phyloP scores from a whole-genome alignment of 768 basidiomycete species.

The Rhodotorula diobovata region DNA sequence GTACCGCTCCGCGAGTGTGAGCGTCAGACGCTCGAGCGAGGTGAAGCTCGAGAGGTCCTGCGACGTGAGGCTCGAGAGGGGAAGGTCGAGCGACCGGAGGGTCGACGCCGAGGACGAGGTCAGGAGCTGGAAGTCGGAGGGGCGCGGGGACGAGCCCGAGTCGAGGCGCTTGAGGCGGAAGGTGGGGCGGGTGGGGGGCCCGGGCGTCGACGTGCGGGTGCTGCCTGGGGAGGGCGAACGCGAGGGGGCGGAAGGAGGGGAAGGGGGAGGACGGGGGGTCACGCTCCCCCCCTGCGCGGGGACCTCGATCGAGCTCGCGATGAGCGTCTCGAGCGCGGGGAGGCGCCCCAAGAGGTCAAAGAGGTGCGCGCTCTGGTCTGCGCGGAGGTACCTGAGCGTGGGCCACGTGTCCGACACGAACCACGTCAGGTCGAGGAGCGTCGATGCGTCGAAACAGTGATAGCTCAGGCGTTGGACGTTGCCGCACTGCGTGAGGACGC shows the following conservation, averaged over 20 bases:
- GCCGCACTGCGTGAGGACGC: background rate
- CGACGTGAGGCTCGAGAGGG: slow-evolving; percentile 19
- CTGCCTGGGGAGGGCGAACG: background rate
- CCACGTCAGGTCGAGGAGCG: slow-evolving; percentile 2
- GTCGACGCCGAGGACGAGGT: background rate
- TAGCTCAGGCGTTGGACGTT: slow-evolving; percentile 8
- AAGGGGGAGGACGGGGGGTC: too few relatives aligned
- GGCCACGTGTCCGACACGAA: slow-evolving; percentile 19
- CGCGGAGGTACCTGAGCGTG: slow-evolving; percentile 9
- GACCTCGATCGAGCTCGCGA: slow-evolving; percentile 24
- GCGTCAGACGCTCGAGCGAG: slow-evolving; percentile 3
- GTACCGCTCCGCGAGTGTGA: slow-evolving; percentile 34
- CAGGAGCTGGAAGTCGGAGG: slow-evolving; percentile 14
- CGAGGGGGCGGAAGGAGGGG: too few relatives aligned
- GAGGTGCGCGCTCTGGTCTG: slow-evolving; percentile 8
- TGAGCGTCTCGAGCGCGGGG: slow-evolving; percentile 21
- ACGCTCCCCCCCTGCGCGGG: background rate
- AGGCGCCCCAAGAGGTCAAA: slow-evolving; percentile 6
- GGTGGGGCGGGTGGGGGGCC: background rate
- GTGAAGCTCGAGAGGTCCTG: slow-evolving; percentile 12
- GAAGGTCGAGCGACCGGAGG: slow-evolving; percentile 17
- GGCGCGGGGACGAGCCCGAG: slow-evolving; percentile 9
- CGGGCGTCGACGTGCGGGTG: background rate
- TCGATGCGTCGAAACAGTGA: slow-evolving; percentile 20
- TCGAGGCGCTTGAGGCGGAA: slow-evolving; percentile 29